Conservation (phyloP, 345 rosid species). For the Populus alba region DNA sequence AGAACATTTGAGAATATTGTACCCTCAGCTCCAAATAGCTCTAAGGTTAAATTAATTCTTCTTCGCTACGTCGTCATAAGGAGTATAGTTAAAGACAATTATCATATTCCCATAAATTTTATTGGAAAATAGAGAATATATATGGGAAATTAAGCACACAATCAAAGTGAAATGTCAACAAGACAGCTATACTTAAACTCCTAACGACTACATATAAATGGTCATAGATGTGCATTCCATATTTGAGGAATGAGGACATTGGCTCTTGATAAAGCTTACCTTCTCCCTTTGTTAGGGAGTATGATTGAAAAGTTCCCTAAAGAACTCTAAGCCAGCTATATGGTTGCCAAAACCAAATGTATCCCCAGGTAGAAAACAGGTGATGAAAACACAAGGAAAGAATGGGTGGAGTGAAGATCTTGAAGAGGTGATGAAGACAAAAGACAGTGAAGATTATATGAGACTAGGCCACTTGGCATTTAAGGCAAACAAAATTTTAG, state of each 20-base stretch:
- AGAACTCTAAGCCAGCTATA: constrained; percentile 22
- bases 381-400: neutral
- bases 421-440: constrained; percentile 29
- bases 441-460: constrained; percentile 39
- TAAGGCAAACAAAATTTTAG: constrained; percentile 41
- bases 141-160: neutral
- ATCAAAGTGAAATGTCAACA: neutral
- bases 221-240: neutral
- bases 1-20: neutral
- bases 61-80: neutral
- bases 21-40: neutral
- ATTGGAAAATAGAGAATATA: neutral
- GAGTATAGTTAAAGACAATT: neutral
- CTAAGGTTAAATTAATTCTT: neutral
- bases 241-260: constrained; percentile 8
- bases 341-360: constrained; percentile 26
- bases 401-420: constrained; percentile 39
- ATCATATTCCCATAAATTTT: neutral
- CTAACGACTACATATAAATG: neutral
- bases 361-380: neutral
- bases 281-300: constrained; percentile 33
- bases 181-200: neutral
- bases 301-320: constrained; percentile 37
- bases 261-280: constrained; percentile 36
- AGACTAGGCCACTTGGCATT: constrained; percentile 34